Base-by-base conservation (phyloP, 2,329 filamentous ascomycete genomes). In the Ophiostoma tasmaniense region DNA sequence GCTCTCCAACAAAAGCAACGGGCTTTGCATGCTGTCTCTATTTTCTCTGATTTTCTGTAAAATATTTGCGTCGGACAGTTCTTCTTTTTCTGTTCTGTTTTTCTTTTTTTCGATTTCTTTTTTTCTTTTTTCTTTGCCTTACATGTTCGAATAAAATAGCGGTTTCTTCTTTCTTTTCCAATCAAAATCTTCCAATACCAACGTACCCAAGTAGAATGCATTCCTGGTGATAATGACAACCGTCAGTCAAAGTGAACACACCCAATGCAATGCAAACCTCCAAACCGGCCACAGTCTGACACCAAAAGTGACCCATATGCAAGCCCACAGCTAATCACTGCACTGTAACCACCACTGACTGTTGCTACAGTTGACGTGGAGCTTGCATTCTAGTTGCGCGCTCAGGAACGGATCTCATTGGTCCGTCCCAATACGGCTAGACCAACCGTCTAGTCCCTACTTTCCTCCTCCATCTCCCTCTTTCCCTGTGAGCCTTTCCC, bases 281-380 rank as follows among this genome's bases (percentile, higher is more conserved):
- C 17, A 64, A 14, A 37, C 11, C 35, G 7, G 22, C 8, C 22
- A 10, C 50, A 13, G 8, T 11, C n/a, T 55, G 22, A 55, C 22
- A 22, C 10, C n/a, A 64, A 17, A 17, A 64, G 55, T 30, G 61
- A 25, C 33, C 33, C 61, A 64, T 37, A 7, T 25, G 30, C 5
- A 64, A 22, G 30, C 33, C 6, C 59, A 17, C 59, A 35, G 59
- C 28, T 28, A 20, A 22, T 25, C 50, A 55, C 50, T 33, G 33
- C 33, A 55, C 50, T 33, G 33, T 8, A 33, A 33, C 8, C 33
- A 33, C 33, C 33, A 33, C 33, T 55, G 50, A 2, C 55, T 33
- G 55, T 30, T 28, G 55, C 30, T 33, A 62, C 59, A 62, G 55
- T 25, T 61, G 55, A 62, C 59, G 59, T 37, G 59, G 59, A 62